Percentiles rank a stretch among this genome's conserved stretches.
Evolutionary conservation across 2,329 filamentous ascomycete species (phyloP).

Genomic region (Penicillium sp.): DNA sequence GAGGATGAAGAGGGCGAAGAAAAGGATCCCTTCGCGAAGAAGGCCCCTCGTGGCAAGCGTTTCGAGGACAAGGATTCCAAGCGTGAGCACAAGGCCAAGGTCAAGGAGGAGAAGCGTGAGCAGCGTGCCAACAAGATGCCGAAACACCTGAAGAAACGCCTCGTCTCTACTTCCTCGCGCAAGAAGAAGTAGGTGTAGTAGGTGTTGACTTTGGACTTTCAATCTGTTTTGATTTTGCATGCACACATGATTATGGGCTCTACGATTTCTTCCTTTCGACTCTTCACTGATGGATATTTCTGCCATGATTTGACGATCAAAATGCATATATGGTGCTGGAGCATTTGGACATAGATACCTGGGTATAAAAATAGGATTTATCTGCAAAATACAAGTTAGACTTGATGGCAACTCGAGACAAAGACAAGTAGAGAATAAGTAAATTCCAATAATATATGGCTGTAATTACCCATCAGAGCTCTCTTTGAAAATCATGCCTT

Average conservation of each 20-base stretch:
- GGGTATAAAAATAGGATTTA: slow-evolving; percentile 26
- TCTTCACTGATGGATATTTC: slow-evolving; percentile 19
- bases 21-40: slow-evolving; percentile 65
- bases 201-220: slow-evolving; percentile 22
- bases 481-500: slow-evolving; percentile 48
- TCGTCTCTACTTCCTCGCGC: slow-evolving; percentile 38
- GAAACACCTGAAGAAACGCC: slow-evolving; percentile 85
- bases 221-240: not conserved
- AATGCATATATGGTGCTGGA: slow-evolving; percentile 37
- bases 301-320: slow-evolving; percentile 40
- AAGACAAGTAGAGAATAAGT: not conserved
- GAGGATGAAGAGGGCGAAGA: slow-evolving; percentile 51
- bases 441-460: not conserved
- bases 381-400: not conserved
- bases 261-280: slow-evolving; percentile 22
- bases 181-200: slow-evolving; percentile 48
- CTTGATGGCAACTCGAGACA: not conserved
- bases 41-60: slow-evolving; percentile 76
- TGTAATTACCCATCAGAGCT: slow-evolving; percentile 47
- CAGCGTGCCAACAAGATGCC: slow-evolving; percentile 95
- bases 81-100: slow-evolving; percentile 82
- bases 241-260: slow-evolving; percentile 24
- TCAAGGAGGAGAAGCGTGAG: slow-evolving; percentile 95
- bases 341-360: slow-evolving; percentile 38
- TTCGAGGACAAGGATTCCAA: slow-evolving; percentile 93